Evolutionary conservation across 116 monocot genomes (phyloP).

Genomic region (Cymodocea nodosa): DNA sequence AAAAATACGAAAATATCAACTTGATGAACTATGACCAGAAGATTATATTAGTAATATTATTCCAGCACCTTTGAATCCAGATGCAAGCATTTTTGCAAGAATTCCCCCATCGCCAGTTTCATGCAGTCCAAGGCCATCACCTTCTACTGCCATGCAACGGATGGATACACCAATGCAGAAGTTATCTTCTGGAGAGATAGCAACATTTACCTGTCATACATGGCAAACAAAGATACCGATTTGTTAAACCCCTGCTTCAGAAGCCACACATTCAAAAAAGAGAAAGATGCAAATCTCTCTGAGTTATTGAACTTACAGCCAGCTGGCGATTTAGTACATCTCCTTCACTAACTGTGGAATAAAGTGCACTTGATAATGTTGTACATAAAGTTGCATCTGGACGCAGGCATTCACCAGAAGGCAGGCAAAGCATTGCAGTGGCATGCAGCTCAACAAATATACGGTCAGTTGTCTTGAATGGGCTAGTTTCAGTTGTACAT

Average conservation of each 20-base stretch:
- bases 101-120: slow-evolving; percentile 89
- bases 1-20: too few species aligned
- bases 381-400: slow-evolving; percentile 94
- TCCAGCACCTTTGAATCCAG: slow-evolving; percentile 83
- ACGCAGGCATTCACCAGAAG: slow-evolving; percentile 81
- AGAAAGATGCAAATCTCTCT: not conserved
- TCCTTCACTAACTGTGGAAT: slow-evolving; percentile 63
- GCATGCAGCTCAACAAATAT: slow-evolving; percentile 75
- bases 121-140: slow-evolving; percentile 85
- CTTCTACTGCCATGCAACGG: slow-evolving; percentile 60
- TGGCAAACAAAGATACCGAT: not conserved
- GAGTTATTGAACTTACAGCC: slow-evolving; percentile 26
- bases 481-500: slow-evolving; percentile 23
- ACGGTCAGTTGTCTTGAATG: slow-evolving; percentile 28
- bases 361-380: slow-evolving; percentile 79
- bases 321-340: slow-evolving; percentile 67
- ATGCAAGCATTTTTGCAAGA: slow-evolving; percentile 71
- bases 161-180: slow-evolving; percentile 73
- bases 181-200: slow-evolving; percentile 47
- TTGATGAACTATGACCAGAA: too few species aligned
- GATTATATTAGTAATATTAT: not conserved
- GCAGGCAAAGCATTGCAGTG: slow-evolving; percentile 71
- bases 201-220: slow-evolving; percentile 56
- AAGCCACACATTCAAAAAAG: not conserved
- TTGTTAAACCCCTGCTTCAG: not conserved